Conservation (phyloP, 1,284 basidiomycete species). For the Tylopilus microsporus region DNA sequence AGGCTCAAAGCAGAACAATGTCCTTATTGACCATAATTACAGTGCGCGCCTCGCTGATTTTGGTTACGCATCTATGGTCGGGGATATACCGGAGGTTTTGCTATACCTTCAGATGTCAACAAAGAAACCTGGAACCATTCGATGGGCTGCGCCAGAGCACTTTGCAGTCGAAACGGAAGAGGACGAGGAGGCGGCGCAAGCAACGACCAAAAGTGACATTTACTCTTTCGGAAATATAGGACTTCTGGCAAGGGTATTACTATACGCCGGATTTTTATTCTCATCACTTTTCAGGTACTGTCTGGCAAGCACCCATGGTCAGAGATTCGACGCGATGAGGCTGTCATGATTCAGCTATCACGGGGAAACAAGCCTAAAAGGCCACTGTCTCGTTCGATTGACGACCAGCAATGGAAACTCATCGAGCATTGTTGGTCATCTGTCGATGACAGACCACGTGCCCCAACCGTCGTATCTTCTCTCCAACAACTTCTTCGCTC, state of each 20-base stretch:
- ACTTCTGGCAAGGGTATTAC: neutral
- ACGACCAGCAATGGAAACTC: too few relatives aligned
- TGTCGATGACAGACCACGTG: neutral
- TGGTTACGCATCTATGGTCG: neutral
- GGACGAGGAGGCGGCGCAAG: neutral
- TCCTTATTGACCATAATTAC: neutral
- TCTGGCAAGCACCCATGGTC: too few relatives aligned
- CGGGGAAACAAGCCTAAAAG: neutral
- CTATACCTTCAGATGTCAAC: neutral
- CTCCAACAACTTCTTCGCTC: neutral
- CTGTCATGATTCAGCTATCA: neutral
- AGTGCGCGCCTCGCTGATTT: neutral
- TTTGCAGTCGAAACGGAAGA: neutral
- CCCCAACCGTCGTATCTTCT: neutral
- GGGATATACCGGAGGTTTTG: neutral
- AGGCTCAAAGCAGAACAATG: neutral
- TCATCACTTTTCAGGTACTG: neutral
- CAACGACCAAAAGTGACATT: neutral
- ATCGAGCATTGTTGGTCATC: too few relatives aligned
- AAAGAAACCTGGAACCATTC: neutral
- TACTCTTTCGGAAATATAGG: neutral
- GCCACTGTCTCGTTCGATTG: neutral
- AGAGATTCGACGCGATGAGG: neutral
- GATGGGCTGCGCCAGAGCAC: constrained; percentile 2
- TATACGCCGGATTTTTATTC: neutral